Evolutionary conservation across 2,329 filamentous ascomycete species (phyloP).

Genomic region (Ophiostoma australiae): DNA sequence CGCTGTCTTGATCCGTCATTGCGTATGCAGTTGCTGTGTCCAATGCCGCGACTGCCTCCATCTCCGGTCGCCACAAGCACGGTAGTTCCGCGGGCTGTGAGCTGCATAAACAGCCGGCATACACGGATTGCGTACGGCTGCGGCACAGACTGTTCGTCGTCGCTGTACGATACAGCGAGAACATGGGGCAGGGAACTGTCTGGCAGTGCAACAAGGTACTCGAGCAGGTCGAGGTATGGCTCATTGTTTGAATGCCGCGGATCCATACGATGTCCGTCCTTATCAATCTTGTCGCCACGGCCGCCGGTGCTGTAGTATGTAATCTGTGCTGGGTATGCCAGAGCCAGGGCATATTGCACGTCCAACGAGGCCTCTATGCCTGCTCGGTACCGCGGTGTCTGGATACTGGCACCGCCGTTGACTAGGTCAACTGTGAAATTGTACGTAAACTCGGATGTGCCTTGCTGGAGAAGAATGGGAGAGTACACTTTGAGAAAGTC

Average conservation of each 20-base stretch:
- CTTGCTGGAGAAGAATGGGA: not conserved
- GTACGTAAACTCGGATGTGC: constrained; percentile 18
- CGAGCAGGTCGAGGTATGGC: constrained; percentile 52
- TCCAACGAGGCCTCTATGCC: constrained; percentile 47
- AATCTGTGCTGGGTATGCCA: constrained; percentile 43
- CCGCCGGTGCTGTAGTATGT: constrained; percentile 45
- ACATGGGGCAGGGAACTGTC: constrained; percentile 50
- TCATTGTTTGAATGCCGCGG: constrained; percentile 43
- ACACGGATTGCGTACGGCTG: constrained; percentile 47
- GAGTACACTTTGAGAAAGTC: constrained; percentile 32
- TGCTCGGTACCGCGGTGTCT: constrained; percentile 33
- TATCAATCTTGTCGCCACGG: constrained; percentile 40
- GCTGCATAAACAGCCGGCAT: constrained; percentile 50
- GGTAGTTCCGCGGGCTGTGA: constrained; percentile 49
- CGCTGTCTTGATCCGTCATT: constrained; percentile 55
- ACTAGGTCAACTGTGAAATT: constrained; percentile 38
- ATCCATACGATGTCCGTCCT: constrained; percentile 32
- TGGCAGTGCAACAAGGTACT: constrained; percentile 44
- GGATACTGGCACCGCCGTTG: constrained; percentile 44
- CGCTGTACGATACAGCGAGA: constrained; percentile 54
- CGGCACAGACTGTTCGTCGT: constrained; percentile 54
- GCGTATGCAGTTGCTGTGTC: constrained; percentile 49
- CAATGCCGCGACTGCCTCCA: constrained; percentile 42
- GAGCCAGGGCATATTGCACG: constrained; percentile 44
- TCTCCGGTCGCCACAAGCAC: constrained; percentile 51